A percentile compares a stretch with the other conserved stretches of the same genome.
Evolutionary conservation across 441 rosid species (phyloP).

Genomic region (Gossypium schwendimanii): DNA sequence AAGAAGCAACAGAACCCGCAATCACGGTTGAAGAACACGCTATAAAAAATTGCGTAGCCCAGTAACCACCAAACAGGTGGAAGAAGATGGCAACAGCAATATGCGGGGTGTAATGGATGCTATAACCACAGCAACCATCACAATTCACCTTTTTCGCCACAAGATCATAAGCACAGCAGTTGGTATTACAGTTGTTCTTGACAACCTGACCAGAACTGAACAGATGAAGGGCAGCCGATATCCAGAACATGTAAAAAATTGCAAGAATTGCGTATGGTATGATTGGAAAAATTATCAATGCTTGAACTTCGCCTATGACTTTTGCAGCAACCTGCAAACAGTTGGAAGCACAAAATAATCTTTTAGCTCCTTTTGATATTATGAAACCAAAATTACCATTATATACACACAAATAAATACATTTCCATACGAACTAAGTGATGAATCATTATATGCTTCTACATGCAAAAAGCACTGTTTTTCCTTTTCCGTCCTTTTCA

Average conservation of each 20-base stretch:
- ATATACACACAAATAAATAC: not conserved
- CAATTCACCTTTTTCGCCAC: constrained; percentile 65
- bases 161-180: constrained; percentile 91
- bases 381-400: not conserved
- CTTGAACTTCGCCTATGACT: constrained; percentile 93
- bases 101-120: constrained; percentile 86
- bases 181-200: constrained; percentile 72
- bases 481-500: not conserved
- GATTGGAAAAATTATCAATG: constrained; percentile 77
- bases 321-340: constrained; percentile 85
- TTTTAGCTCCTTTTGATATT: not conserved
- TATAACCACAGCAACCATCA: constrained; percentile 85
- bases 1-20: constrained; percentile 83
- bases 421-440: not conserved
- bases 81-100: constrained; percentile 78
- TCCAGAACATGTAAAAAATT: constrained; percentile 92
- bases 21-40: constrained; percentile 79
- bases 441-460: not conserved
- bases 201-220: constrained; percentile 85
- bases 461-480: not conserved
- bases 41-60: constrained; percentile 85
- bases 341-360: constrained; percentile 12
- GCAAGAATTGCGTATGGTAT: constrained; percentile 72
- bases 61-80: constrained; percentile 84
- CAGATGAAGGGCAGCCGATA: constrained; percentile 78